Conservation (phyloP, 129 eudicot genomes). For the Dittrichia graveolens region DNA sequence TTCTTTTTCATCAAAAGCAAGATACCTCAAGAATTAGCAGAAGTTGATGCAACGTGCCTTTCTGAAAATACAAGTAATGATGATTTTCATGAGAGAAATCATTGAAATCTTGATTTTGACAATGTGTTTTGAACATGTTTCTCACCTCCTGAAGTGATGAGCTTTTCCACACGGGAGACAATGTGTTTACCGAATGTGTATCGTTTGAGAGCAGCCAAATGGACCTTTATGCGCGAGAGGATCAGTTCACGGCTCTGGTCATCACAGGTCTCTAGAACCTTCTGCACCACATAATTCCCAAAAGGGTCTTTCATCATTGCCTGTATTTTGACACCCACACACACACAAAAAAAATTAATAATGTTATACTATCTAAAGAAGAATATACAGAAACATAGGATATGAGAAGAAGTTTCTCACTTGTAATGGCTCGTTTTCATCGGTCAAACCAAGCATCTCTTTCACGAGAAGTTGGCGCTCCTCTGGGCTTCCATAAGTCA, state of each 20-base stretch:
- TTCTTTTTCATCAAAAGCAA: constrained; percentile 21
- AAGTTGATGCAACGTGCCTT: constrained; percentile 48
- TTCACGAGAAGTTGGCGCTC: constrained; percentile 73
- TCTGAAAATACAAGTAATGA: constrained; percentile 42
- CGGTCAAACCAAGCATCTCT: constrained; percentile 80
- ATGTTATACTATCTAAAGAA: not conserved
- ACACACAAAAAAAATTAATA: not conserved
- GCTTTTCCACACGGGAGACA: constrained; percentile 89
- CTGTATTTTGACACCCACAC: constrained; percentile 33
- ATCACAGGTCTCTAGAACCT: constrained; percentile 83
- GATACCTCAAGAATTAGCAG: constrained; percentile 35
- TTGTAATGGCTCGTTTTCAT: constrained; percentile 86
- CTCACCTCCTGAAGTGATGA: constrained; percentile 72
- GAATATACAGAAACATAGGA: not conserved
- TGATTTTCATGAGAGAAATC: constrained; percentile 4
- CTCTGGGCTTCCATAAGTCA: constrained; percentile 62
- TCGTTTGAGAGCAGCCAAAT: constrained; percentile 65
- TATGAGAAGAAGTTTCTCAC: constrained; percentile 26
- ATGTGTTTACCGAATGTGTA: constrained; percentile 85
- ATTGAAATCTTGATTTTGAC: not conserved
- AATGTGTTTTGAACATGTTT: constrained; percentile 6
- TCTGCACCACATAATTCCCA: constrained; percentile 89
- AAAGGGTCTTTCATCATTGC: constrained; percentile 95
- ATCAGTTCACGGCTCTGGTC: constrained; percentile 65
- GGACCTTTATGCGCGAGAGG: constrained; percentile 73